Percentiles rank a stretch among this genome's conserved stretches.
Conservation (phyloP, 2,329 filamentous ascomycete species). For the Chaetomium olivaceum region DNA sequence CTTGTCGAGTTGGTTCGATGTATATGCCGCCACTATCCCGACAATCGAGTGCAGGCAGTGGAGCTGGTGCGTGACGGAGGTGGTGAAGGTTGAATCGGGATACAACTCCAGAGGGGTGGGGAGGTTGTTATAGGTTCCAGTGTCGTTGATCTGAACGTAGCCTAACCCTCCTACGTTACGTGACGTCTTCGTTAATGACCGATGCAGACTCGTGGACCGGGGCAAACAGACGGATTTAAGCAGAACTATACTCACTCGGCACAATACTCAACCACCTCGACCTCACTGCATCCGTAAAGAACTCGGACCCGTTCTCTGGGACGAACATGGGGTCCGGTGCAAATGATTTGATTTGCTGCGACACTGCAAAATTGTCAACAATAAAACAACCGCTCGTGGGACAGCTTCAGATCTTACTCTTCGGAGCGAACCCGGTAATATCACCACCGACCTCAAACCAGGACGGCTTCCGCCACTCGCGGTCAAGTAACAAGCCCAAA, state of each 20-base stretch:
- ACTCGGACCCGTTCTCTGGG: constrained; percentile 43
- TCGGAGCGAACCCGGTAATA: not conserved
- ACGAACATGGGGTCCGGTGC: constrained; percentile 41
- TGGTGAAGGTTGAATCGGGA: constrained; percentile 42
- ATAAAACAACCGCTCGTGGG: not conserved
- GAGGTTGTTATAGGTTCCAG: constrained; percentile 38
- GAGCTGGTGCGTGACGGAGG: constrained; percentile 47
- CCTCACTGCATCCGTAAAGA: constrained; percentile 40
- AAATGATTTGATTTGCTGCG: constrained; percentile 44
- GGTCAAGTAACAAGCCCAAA: not conserved
- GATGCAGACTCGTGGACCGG: not conserved
- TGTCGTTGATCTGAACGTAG: not conserved
- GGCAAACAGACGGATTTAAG: not conserved
- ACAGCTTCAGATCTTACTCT: not conserved
- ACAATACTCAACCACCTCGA: constrained; percentile 44
- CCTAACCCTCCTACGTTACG: not conserved
- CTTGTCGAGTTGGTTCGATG: constrained; percentile 33
- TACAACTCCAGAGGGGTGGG: constrained; percentile 40
- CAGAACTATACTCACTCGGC: constrained; percentile 35
- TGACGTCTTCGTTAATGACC: not conserved
- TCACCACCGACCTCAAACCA: not conserved
- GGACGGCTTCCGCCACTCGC: not conserved
- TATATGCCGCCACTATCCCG: constrained; percentile 39
- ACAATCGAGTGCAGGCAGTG: constrained; percentile 46
- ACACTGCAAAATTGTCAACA: constrained; percentile 33